Conservation (phyloP, 2,329 filamentous ascomycete species). For the Cordyceps fumosorosea region DNA sequence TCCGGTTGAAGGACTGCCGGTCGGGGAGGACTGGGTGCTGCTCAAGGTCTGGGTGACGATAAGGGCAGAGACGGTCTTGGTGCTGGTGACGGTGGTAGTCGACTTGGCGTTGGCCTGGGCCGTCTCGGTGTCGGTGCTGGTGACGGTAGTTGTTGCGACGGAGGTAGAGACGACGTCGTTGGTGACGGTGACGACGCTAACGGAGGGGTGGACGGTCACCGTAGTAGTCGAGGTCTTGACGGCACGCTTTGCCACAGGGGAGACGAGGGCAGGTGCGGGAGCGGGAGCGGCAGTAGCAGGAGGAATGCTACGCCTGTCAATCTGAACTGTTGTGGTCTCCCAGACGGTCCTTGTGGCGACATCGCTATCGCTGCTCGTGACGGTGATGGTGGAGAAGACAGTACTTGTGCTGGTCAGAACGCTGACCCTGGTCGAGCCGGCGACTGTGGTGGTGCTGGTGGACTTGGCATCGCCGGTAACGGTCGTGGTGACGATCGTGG, state of each 20-base stretch:
- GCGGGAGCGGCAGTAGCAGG: constrained; percentile 19
- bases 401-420: constrained; percentile 20
- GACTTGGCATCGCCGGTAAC: constrained; percentile 20
- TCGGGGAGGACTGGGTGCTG: constrained; percentile 23
- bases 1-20: constrained; percentile 1
- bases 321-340: constrained; percentile 28
- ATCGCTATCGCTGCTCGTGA: constrained; percentile 28
- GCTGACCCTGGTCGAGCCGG: constrained; percentile 16
- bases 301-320: constrained; percentile 27
- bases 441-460: constrained; percentile 11
- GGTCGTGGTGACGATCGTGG: constrained; percentile 25
- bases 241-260: constrained; percentile 28
- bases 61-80: constrained; percentile 19
- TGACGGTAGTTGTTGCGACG: constrained; percentile 23
- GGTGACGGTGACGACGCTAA: constrained; percentile 22
- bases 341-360: constrained; percentile 31
- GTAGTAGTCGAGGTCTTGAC: constrained; percentile 27
- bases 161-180: constrained; percentile 27
- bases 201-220: constrained; percentile 22
- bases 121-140: constrained; percentile 27
- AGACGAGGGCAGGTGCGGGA: not conserved
- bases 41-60: constrained; percentile 24
- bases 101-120: constrained; percentile 29
- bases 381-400: constrained; percentile 29
- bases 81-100: constrained; percentile 33